Percentiles rank a stretch among this genome's conserved stretches.
phyloP scores from a whole-genome alignment of 257 asterid genomes.

The Verbena officinalis region DNA sequence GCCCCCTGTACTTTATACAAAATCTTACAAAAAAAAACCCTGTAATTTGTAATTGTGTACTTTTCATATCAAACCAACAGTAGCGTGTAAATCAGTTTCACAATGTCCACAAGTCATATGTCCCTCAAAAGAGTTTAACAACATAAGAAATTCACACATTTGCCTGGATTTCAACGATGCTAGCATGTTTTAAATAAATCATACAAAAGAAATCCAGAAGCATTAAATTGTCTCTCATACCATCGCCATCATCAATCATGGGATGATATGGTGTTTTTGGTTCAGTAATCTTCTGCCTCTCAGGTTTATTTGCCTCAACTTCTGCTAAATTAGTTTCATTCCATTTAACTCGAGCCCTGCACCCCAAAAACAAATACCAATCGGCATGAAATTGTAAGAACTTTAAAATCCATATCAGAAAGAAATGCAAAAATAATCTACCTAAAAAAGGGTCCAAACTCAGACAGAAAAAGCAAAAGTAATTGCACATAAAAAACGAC shows the following conservation, averaged over 20 bases:
- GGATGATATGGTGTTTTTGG: constrained; percentile 97
- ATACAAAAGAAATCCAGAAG: constrained; percentile 7
- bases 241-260: constrained; percentile 74
- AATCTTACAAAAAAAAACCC: too few relatives aligned
- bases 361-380: constrained; percentile 27
- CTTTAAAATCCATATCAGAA: neutral
- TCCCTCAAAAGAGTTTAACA: too few relatives aligned
- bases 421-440: neutral
- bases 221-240: constrained; percentile 36
- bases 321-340: constrained; percentile 84
- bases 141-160: neutral
- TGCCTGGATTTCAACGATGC: neutral
- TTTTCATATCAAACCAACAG: too few relatives aligned
- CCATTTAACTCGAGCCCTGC: constrained; percentile 79
- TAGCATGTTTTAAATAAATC: neutral
- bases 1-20: too few relatives aligned
- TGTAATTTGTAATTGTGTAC: too few relatives aligned
- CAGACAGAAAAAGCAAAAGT: constrained; percentile 4
- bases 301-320: constrained; percentile 94
- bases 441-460: constrained; percentile 5
- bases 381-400: constrained; percentile 22
- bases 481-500: neutral
- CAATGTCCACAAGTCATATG: too few relatives aligned
- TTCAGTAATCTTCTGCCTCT: constrained; percentile 91
- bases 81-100: too few relatives aligned